These are phyloP conservation scores for Amanita molliuscula DNA, from an alignment of 768 basidiomycete species.

Conservation along the genomic window DNA sequence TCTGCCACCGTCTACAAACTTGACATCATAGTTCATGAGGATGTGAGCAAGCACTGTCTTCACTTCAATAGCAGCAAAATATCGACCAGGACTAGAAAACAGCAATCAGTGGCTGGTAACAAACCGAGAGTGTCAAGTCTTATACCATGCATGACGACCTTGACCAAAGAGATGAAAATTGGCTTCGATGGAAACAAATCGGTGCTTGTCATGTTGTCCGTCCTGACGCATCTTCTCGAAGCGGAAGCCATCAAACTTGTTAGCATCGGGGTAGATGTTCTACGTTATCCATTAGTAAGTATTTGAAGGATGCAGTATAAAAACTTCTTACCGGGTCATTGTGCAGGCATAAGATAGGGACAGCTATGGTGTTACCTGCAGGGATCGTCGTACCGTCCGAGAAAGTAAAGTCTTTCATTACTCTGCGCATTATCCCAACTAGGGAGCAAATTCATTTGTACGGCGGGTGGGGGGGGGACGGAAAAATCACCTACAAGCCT, in stretches of 20 bases:
- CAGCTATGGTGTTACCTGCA: conserved; percentile 13
- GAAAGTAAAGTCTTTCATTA: conserved; percentile 26
- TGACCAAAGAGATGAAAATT: conserved; percentile 23
- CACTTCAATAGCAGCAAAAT: conserved; percentile 23
- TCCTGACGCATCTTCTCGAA: conserved; percentile 23
- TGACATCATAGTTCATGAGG: conserved; percentile 23
- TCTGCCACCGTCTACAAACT: conserved; percentile 14
- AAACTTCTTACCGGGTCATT: conserved; percentile 4
- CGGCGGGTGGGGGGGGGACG: too few species aligned
- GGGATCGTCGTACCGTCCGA: conserved; percentile 18
- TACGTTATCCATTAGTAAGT: not conserved
- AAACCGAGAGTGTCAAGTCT: not conserved
- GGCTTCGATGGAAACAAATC: conserved; percentile 16
- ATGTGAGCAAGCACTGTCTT: conserved; percentile 22
- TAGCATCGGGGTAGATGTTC: conserved; percentile 23
- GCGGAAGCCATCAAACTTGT: conserved; percentile 29
- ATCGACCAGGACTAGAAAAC: conserved; percentile 17
- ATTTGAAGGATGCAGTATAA: not conserved
- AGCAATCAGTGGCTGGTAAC: not conserved
- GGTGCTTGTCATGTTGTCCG: conserved; percentile 18
- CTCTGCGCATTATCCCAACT: conserved; percentile 20
- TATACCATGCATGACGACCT: conserved; percentile 13
- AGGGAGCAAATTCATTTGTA: too few species aligned
- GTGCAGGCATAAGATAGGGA: conserved; percentile 7
- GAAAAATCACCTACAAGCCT: too few species aligned